Conservation (phyloP, 1,139 yeast genomes). For the Geotrichum fermentans region DNA sequence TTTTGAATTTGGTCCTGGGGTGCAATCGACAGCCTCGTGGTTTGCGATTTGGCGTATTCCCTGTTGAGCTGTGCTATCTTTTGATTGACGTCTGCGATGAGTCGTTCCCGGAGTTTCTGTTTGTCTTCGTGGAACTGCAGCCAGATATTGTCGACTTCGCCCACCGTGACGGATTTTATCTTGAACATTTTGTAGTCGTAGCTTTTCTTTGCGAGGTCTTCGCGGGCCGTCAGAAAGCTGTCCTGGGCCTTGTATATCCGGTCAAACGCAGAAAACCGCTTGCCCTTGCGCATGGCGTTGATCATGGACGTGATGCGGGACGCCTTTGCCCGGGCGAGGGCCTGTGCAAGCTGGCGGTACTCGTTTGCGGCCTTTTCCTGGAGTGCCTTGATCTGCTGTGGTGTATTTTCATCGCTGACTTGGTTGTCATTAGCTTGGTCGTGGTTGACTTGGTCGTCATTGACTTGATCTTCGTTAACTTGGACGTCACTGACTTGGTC, state of each 20-base stretch:
- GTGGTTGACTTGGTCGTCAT: constrained; percentile 2
- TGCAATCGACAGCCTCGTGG: background rate
- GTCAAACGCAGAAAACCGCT: constrained; percentile 24
- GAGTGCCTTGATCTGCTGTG: constrained; percentile 21
- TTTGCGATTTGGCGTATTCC: constrained; percentile 15
- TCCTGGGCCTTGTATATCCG: constrained; percentile 27
- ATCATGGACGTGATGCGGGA: constrained; percentile 31
- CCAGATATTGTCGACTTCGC: constrained; percentile 32
- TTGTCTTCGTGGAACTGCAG: constrained; percentile 23
- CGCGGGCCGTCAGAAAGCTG: constrained; percentile 24
- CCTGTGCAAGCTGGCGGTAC: constrained; percentile 31
- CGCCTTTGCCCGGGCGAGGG: constrained; percentile 31
- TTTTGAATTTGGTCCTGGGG: background rate
- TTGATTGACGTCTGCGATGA: constrained; percentile 18
- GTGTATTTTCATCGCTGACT: background rate
- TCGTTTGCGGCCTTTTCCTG: constrained; percentile 32
- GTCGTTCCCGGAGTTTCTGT: constrained; percentile 21
- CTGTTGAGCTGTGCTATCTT: constrained; percentile 20
- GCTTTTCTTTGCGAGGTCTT: constrained; percentile 22
- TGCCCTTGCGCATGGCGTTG: constrained; percentile 26
- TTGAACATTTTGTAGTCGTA: constrained; percentile 27
- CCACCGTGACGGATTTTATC: constrained; percentile 28
- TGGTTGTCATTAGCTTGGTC: background rate
- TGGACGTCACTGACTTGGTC: background rate
- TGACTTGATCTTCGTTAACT: background rate